phyloP scores from a whole-genome alignment of 1,284 basidiomycete genomes.

The Fomitopsis pinicola region DNA sequence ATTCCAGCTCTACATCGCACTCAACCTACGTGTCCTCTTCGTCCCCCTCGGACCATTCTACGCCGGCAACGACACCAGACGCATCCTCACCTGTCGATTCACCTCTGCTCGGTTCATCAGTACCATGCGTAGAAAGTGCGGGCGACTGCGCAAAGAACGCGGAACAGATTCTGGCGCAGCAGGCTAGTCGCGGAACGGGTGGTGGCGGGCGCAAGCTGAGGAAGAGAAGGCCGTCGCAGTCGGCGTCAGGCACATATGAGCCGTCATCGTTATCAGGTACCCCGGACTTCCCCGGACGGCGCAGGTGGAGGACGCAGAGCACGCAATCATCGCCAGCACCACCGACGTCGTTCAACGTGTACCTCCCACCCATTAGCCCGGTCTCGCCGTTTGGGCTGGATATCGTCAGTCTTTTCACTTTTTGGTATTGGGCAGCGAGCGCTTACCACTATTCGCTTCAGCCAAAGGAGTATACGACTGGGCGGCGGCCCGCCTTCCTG shows the following conservation, averaged over 20 bases:
- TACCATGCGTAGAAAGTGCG: background rate
- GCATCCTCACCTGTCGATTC: background rate
- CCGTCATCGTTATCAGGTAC: background rate
- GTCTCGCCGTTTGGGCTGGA: slow-evolving; percentile 7
- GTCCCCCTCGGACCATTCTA: slow-evolving; percentile 11
- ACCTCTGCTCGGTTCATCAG: background rate
- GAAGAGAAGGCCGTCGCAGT: slow-evolving; percentile 16
- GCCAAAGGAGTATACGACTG: slow-evolving; percentile 9
- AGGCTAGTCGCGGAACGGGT: background rate
- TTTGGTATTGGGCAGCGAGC: background rate
- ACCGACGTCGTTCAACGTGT: background rate
- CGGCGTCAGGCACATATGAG: background rate
- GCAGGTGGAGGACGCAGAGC: background rate
- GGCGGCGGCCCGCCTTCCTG: slow-evolving; percentile 10
- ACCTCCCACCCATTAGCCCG: slow-evolving; percentile 6
- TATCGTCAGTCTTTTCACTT: slow-evolving; percentile 7
- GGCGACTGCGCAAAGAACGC: background rate
- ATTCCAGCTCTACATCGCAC: slow-evolving; percentile 6
- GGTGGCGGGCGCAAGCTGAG: slow-evolving; percentile 17
- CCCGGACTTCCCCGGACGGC: background rate
- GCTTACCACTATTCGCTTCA: background rate
- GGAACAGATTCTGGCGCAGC: background rate
- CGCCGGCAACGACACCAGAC: slow-evolving; percentile 20
- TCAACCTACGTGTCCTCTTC: background rate
- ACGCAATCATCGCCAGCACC: background rate